Percentiles rank a stretch among this genome's conserved stretches.
Evolutionary conservation across 768 basidiomycete genomes (phyloP).

Genomic region (Termitomyces sp.): DNA sequence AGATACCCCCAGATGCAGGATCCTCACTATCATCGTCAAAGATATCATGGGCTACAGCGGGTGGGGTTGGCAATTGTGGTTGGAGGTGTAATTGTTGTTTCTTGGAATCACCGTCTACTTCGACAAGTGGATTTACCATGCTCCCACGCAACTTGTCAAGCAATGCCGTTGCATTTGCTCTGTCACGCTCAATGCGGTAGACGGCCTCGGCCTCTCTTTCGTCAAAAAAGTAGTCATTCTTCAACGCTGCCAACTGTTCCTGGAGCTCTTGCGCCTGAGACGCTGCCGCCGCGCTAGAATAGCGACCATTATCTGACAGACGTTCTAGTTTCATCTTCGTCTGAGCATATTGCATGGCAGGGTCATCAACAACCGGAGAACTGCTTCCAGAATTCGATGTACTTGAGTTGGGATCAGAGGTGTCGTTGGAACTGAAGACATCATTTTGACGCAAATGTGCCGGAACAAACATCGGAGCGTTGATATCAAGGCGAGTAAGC

Average conservation of each 20-base stretch:
- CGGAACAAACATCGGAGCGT: conserved; percentile 34
- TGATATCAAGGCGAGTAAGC: conserved; percentile 30
- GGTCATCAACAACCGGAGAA: conserved; percentile 43
- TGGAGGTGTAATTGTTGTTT: conserved; percentile 16
- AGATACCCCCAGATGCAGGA: conserved; percentile 50
- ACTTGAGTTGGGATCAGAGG: conserved; percentile 13
- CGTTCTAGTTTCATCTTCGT: conserved; percentile 53
- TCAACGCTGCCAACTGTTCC: conserved; percentile 38
- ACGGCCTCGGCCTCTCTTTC: conserved; percentile 55
- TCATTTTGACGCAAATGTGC: conserved; percentile 10
- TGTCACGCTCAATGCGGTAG: conserved; percentile 50
- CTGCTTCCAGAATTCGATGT: conserved; percentile 23
- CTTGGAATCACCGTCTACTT: background rate
- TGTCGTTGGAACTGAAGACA: conserved; percentile 7
- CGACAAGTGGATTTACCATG: background rate
- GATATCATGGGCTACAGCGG: conserved; percentile 27
- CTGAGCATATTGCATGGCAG: conserved; percentile 56
- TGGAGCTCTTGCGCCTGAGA: conserved; percentile 33
- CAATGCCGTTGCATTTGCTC: conserved; percentile 38
- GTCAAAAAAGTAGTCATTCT: conserved; percentile 67
- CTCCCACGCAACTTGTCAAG: conserved; percentile 33
- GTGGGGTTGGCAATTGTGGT: conserved; percentile 6
- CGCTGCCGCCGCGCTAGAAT: conserved; percentile 18
- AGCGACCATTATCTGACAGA: conserved; percentile 27
- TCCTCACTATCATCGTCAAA: conserved; percentile 51